Evolutionary conservation across 73 alveolate species (phyloP), one percentile per base, ranked within the genome.

Genomic region (Paramecium octaurelia): DNA sequence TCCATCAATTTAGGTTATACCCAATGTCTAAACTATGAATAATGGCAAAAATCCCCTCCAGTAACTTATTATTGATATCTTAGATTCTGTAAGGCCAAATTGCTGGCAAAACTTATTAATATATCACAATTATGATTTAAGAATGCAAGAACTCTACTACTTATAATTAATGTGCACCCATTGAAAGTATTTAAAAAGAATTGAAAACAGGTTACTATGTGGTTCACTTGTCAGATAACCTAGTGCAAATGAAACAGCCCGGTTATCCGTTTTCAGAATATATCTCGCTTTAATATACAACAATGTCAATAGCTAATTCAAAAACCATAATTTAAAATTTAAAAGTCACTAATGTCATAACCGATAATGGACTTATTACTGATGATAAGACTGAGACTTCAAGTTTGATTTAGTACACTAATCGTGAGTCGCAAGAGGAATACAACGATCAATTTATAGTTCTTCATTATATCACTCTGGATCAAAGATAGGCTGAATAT

Each of bases 321-420:
- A 80, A 80, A 80, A 48, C 70, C 23, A 80, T 80, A 21, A 40
- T 80, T 38, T 18, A 73, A 73, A 36, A 31, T 73, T 73, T 73
- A n/a, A 73, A 73, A 36, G 34, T 73, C 1, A 73, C 87, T 18
- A 40, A 31, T 73, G 40, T 43, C 6, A 73, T 73, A 35, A 73
- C 60, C 24, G 87, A 73, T 73, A 29, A 34, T 29, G 87, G 87
- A 73, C 36, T 73, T 8, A 36, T 73, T 14, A 73, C 59, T 31
- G 46, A 27, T 73, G 87, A 73, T 36, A 43, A 73, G 8, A 10
- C 46, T 36, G 54, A 73, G 16, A 14, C 18, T 35, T 34, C 40
- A 4, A 36, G 60, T 14, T 3, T 36, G 16, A 36, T 73, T 29
- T 20, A 36, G 8, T 73, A 36, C 6, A 29, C 87, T 36, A 29